These are phyloP conservation scores for Saccharata proteae DNA, from an alignment of 2,329 filamentous ascomycete genomes.

Conservation along the genomic window DNA sequence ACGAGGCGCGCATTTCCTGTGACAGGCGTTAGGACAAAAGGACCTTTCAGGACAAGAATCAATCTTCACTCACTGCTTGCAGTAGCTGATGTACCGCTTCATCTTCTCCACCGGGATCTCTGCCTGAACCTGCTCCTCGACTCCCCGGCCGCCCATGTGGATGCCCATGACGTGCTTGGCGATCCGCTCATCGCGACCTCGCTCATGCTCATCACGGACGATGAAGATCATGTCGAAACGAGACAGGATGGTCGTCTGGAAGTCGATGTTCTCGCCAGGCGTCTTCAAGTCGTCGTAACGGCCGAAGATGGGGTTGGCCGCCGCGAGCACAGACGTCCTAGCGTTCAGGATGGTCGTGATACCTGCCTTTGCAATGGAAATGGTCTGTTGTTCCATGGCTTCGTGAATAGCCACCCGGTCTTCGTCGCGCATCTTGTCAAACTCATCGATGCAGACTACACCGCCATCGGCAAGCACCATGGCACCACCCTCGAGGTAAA, in stretches of 20 bases:
- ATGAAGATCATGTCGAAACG: constrained; percentile 99
- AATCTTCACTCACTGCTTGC: constrained; percentile 64
- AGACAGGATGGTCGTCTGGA: constrained; percentile 94
- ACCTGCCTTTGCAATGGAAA: constrained; percentile 95
- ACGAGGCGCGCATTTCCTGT: constrained; percentile 77
- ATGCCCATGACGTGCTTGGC: constrained; percentile 96
- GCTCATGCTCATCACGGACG: constrained; percentile 86
- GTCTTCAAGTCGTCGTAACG: constrained; percentile 97
- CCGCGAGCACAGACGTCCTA: constrained; percentile 84
- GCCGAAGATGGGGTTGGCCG: constrained; percentile 94
- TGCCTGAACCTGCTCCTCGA: constrained; percentile 71
- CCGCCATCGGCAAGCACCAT: constrained; percentile 90
- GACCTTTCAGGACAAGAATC: neutral
- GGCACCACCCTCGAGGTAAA: constrained; percentile 93
- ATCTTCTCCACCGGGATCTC: constrained; percentile 94
- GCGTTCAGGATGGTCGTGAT: constrained; percentile 98
- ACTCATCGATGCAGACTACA: constrained; percentile 90
- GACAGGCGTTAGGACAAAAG: constrained; percentile 19
- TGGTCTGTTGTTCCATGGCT: constrained; percentile 99
- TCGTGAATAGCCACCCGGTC: constrained; percentile 97
- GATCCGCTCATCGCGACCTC: constrained; percentile 80
- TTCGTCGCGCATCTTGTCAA: constrained; percentile 99
- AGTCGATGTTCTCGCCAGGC: constrained; percentile 97
- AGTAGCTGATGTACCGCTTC: constrained; percentile 94
- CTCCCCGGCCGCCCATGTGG: constrained; percentile 79